Evolutionary conservation across 352 stramenopile species (phyloP), one percentile per base, ranked within the genome.

Genomic region (Phytopythium litorale): DNA sequence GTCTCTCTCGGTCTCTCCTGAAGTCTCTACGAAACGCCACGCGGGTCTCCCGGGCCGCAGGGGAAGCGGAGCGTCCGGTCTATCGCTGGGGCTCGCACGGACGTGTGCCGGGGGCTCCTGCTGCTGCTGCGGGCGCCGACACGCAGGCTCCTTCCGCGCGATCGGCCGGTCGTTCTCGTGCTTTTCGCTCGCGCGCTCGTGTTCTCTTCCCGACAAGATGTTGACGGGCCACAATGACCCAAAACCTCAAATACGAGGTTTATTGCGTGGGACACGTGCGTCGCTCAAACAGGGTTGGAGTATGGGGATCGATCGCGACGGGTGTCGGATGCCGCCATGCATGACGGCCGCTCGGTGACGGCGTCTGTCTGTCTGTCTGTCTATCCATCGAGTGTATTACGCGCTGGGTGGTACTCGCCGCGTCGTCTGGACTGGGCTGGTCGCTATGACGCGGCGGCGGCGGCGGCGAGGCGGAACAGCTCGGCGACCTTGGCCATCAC

Each of bases 401-500:
- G 12, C 35, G 35, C 35, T 21, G n/a, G 7, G 43, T 7, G 11
- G 43, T 12, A 0, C 7, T n/a, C n/a, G n/a, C n/a, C 8, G 21
- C 1, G 45, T 30, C 18, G 15, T 12, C 45, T 13, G 21, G 25
- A 8, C 8, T 0, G 18, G 21, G 5, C 7, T 9, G n/a, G 43
- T 1, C 19, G 0, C 21, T 15, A 37, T 1, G 23, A 35, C 37
- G n/a, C 23, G 12, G 48, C 21, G 35, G 15, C 35, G 33, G 54
- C 16, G 11, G 75, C 64, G 7, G 66, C 60, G 32, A 74, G 68
- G 0, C 19, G 51, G 56, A 85, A 76, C 25, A 89, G 72, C 56
- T 74, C 49, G 55, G 82, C 78, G 19, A 91, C 66, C 4, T 61
- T 69, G 62, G 88, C 76, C 81, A 95, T 90, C 35, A 95, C 67